These are phyloP conservation scores for Globisporangium cystogenes DNA, from an alignment of 352 stramenopile species.

Conservation along the genomic window DNA sequence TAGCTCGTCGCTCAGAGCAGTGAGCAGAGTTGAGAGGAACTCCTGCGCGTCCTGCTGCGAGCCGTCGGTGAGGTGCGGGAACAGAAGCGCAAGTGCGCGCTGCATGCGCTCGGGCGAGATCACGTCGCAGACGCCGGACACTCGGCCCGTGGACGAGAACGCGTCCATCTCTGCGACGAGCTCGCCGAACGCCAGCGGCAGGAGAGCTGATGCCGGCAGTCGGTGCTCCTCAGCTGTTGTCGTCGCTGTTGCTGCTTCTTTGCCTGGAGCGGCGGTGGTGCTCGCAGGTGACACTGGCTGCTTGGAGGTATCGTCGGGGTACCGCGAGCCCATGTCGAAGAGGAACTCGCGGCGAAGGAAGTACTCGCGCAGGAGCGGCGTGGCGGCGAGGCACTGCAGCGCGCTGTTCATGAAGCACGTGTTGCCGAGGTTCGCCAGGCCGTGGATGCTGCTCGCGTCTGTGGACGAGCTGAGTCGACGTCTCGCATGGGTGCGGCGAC, in stretches of 20 bases:
- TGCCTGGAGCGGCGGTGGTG: not conserved
- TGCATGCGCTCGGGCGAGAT: constrained; percentile 79
- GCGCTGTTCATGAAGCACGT: constrained; percentile 84
- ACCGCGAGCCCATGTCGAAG: constrained; percentile 76
- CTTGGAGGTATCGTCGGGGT: constrained; percentile 17
- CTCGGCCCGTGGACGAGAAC: constrained; percentile 16
- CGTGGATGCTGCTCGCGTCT: constrained; percentile 82
- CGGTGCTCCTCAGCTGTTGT: not conserved
- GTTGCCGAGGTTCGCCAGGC: constrained; percentile 64
- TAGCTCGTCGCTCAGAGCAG: constrained; percentile 92
- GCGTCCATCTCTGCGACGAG: constrained; percentile 58
- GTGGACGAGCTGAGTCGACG: constrained; percentile 19
- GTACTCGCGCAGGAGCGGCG: constrained; percentile 86
- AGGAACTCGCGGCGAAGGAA: constrained; percentile 84
- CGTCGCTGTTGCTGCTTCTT: not conserved
- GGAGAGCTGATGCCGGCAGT: constrained; percentile 20
- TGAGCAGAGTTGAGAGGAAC: constrained; percentile 89
- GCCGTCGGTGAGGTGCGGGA: constrained; percentile 87
- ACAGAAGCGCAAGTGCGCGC: constrained; percentile 59
- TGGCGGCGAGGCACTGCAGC: constrained; percentile 91
- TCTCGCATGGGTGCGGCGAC: constrained; percentile 1
- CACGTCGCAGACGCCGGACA: constrained; percentile 21
- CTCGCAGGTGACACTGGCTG: not conserved
- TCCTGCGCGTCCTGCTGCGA: constrained; percentile 97
- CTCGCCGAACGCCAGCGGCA: constrained; percentile 63